Evolutionary conservation across 108 stramenopile species (phyloP).

Genomic region (Epipyxis sp.): DNA sequence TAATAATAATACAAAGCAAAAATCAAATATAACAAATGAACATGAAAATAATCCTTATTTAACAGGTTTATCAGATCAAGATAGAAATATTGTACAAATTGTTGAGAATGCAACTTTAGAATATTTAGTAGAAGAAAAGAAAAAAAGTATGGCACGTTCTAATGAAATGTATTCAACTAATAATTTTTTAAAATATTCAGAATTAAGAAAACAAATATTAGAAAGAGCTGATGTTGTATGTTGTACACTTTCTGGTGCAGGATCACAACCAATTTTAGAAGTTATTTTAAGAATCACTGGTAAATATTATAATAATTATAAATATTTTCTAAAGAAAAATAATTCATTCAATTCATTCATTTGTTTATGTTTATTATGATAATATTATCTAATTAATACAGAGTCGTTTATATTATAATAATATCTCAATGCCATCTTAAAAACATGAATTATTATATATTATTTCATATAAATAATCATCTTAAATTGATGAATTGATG

Average conservation of each 20-base stretch:
- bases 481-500: neutral
- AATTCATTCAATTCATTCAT: too few species aligned
- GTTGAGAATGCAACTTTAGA: constrained; percentile 12
- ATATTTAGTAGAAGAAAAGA: constrained; percentile 14
- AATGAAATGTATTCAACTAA: neutral
- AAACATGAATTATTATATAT: too few species aligned
- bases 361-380: too few species aligned
- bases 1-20: constrained; percentile 87
- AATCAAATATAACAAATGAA: too few species aligned
- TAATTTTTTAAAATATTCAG: neutral
- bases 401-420: too few species aligned
- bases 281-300: constrained; percentile 32
- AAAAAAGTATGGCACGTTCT: neutral
- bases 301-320: too few species aligned
- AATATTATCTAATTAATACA: too few species aligned
- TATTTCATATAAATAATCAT: too few species aligned
- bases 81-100: neutral
- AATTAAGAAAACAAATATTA: constrained; percentile 37
- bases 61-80: neutral
- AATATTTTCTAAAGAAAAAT: too few species aligned
- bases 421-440: too few species aligned
- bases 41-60: too few species aligned
- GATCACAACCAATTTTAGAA: constrained; percentile 39
- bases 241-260: constrained; percentile 41
- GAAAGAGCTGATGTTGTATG: constrained; percentile 41